Base-by-base conservation (phyloP, 2,329 filamentous ascomycete genomes). In the Botrytis galanthina region DNA sequence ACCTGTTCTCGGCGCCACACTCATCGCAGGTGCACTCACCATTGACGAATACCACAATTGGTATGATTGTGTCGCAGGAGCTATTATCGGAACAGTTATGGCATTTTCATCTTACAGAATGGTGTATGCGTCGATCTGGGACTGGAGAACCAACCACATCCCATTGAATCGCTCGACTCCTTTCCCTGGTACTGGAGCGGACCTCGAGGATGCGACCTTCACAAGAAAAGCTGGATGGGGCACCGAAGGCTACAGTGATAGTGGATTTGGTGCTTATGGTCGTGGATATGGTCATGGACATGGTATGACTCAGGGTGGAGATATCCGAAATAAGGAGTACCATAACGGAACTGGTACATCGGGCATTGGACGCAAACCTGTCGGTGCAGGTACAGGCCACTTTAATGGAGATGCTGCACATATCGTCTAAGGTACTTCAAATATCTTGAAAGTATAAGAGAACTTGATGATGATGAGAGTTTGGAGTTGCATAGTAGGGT, bases 41-140 rank as follows among this genome's bases (percentile, higher is more conserved):
- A 92, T 93, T 73, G 89, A 93, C 76, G 88, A 92, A 80, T 92
- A 86, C 80, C 92, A 94, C 82, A 90, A 93, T 82, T 92, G 90
- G 89, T 93, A 93, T 75, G 91, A 93, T 73, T 84, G 92, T n/a
- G 73, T 92, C 0, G 90, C 89, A 0, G 91, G 91, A 8, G 90
- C 86, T 0, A 79, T 87, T 59, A 91, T 93, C 63, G 91, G 91
- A 3, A 89, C 87, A 2, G 79, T 88, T 74, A 88, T 92, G 82
- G 91, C 91, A 0, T 89, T 92, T 77, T 87, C 86, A 1, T 80
- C 86, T 0, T 93, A 92, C 80, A 84, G 91, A 71, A 91, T 91
- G 89, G 86, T 88, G 3, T 93, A 91, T 77, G 89, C 90, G 0
- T 84, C 86, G 14, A 84, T 92, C 69, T 93, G 90, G 87, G 90